These are phyloP conservation scores for Backusella tuberculispora DNA, from an alignment of 192 early-diverging fungal genomes.

Conservation along the genomic window DNA sequence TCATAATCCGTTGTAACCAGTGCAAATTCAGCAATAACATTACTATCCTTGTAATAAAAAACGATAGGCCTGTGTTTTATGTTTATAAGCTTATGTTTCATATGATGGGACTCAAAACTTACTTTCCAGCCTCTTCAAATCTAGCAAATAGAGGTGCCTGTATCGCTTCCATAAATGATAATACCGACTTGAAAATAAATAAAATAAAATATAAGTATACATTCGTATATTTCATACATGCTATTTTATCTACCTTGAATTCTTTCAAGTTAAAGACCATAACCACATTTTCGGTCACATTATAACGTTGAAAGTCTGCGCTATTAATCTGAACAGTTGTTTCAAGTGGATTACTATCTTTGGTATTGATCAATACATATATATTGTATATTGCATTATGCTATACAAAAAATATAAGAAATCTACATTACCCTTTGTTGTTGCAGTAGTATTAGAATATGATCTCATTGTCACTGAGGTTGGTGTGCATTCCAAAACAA, in stretches of 20 bases:
- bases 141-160: constrained; percentile 6
- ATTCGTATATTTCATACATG: no score
- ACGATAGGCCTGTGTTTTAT: not conserved
- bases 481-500: not conserved
- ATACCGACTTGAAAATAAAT: not conserved
- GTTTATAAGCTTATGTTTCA: not conserved
- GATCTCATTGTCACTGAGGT: not conserved
- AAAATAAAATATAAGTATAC: not conserved
- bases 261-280: constrained; percentile 1
- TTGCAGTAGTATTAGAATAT: not conserved
- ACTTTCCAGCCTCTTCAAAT: not conserved
- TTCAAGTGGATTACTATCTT: not conserved
- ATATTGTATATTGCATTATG: no score
- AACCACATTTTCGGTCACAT: not conserved
- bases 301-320: not conserved
- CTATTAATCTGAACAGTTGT: not conserved
- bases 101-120: not conserved
- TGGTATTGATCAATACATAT: not conserved
- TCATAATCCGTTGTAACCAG: not conserved
- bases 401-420: no score
- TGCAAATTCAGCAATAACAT: not conserved
- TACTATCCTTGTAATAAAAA: not conserved
- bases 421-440: not conserved
- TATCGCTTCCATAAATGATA: not conserved
- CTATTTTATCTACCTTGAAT: not conserved